Evolutionary conservation across 495 filamentous ascomycete genomes (phyloP).

Genomic region (Penicillium silybi): DNA sequence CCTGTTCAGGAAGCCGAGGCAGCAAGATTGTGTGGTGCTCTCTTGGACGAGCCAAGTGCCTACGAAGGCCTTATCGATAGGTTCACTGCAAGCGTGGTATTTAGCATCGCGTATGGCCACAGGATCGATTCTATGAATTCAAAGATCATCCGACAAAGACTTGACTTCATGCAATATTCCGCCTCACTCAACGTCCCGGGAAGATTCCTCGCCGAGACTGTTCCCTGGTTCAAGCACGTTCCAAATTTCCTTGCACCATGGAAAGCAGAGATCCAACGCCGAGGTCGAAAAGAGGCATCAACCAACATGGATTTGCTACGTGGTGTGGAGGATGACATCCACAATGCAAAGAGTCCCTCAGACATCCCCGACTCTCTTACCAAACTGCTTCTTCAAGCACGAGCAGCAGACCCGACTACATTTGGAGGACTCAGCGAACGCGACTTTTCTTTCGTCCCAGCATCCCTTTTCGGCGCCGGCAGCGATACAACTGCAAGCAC

Average conservation of each 20-base stretch:
- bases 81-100: constrained; percentile 24
- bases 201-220: constrained; percentile 20
- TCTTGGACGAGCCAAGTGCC: constrained; percentile 19
- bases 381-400: constrained; percentile 33
- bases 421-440: constrained; percentile 28
- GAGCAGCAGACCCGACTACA: constrained; percentile 30
- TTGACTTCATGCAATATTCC: constrained; percentile 18
- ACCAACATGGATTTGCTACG: constrained; percentile 11
- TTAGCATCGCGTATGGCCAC: constrained; percentile 27
- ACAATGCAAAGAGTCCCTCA: neutral
- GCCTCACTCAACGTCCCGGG: constrained; percentile 19
- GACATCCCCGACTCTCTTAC: constrained; percentile 20
- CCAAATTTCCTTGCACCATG: constrained; percentile 24
- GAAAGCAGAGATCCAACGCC: constrained; percentile 22
- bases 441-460: constrained; percentile 45
- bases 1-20: constrained; percentile 41
- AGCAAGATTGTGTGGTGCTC: constrained; percentile 25
- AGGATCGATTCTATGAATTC: constrained; percentile 22
- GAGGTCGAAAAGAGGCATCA: constrained; percentile 12
- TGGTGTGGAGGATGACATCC: constrained; percentile 8
- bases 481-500: constrained; percentile 63
- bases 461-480: constrained; percentile 52
- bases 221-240: constrained; percentile 25
- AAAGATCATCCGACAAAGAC: constrained; percentile 15
- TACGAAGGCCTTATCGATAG: constrained; percentile 21